phyloP scores from a whole-genome alignment of 768 basidiomycete genomes.

The Pisolithus orientalis region DNA sequence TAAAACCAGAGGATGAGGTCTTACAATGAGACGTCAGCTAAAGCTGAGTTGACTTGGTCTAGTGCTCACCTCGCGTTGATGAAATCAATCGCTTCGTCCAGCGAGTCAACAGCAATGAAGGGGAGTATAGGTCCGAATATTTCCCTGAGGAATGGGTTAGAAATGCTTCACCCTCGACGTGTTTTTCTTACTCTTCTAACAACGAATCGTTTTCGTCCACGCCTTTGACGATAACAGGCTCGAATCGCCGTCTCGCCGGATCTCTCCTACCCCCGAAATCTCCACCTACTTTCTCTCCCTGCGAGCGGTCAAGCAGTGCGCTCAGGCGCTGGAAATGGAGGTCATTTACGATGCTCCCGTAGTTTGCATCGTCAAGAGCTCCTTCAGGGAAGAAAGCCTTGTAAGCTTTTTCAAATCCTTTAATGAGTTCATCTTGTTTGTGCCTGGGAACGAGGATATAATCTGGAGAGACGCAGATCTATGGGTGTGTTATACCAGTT shows the following conservation, averaged over 20 bases:
- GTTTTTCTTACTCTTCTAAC: constrained; percentile 43
- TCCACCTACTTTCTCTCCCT: constrained; percentile 52
- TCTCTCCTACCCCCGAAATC: constrained; percentile 32
- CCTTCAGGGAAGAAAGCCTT: constrained; percentile 48
- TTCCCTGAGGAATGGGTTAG: constrained; percentile 38
- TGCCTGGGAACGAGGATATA: constrained; percentile 37
- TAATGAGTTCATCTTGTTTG: constrained; percentile 42
- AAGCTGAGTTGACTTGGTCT: neutral
- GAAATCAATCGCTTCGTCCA: constrained; percentile 52
- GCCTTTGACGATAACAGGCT: constrained; percentile 54
- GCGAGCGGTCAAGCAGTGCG: constrained; percentile 45
- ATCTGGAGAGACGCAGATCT: constrained; percentile 40
- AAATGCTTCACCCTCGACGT: neutral
- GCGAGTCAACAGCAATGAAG: constrained; percentile 48
- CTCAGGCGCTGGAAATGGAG: constrained; percentile 49
- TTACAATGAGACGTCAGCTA: constrained; percentile 14
- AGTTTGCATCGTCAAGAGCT: constrained; percentile 38
- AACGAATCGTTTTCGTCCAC: constrained; percentile 47
- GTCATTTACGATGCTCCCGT: constrained; percentile 48
- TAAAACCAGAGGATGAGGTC: constrained; percentile 53
- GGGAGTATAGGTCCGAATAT: constrained; percentile 70
- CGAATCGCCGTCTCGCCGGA: constrained; percentile 39
- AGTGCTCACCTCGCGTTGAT: constrained; percentile 42
- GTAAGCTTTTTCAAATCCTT: constrained; percentile 38
- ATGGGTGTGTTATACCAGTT: constrained; percentile 12